A percentile compares a stretch with the other conserved stretches of the same genome.
Evolutionary conservation across 192 early-diverging fungal genomes (phyloP).

Genomic region (Backusella psychrophila): DNA sequence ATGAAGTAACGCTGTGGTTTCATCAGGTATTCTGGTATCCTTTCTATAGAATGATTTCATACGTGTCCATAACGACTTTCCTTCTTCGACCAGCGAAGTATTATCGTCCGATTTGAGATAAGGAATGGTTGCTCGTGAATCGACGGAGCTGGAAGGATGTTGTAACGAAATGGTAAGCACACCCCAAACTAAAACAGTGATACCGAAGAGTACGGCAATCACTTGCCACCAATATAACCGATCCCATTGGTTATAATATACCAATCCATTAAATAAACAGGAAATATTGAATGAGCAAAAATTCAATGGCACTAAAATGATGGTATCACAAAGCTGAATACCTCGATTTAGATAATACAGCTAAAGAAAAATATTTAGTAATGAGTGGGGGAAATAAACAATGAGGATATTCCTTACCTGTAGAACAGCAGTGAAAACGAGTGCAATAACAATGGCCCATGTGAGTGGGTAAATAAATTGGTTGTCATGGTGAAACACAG

Average conservation of each 20-base stretch:
- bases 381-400: background rate
- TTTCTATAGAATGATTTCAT: background rate
- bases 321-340: conserved; percentile 71
- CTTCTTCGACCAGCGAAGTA: conserved; percentile 12
- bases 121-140: background rate
- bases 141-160: conserved; percentile 47
- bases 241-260: conserved; percentile 76
- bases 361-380: conserved; percentile 21
- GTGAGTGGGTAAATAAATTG: conserved; percentile 75
- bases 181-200: conserved; percentile 59
- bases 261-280: conserved; percentile 71
- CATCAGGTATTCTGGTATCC: background rate
- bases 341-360: conserved; percentile 79
- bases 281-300: conserved; percentile 77
- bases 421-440: conserved; percentile 52
- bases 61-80: background rate
- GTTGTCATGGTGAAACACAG: conserved; percentile 56
- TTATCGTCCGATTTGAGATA: background rate
- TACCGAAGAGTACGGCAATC: conserved; percentile 63
- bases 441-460: conserved; percentile 60
- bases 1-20: conserved; percentile 3
- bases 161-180: conserved; percentile 66
- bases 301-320: conserved; percentile 73
- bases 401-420: conserved; percentile 41
- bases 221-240: conserved; percentile 63